These are phyloP conservation scores for Vaccinium corymbosum DNA, from an alignment of 148 eudicot species.

Conservation along the genomic window DNA sequence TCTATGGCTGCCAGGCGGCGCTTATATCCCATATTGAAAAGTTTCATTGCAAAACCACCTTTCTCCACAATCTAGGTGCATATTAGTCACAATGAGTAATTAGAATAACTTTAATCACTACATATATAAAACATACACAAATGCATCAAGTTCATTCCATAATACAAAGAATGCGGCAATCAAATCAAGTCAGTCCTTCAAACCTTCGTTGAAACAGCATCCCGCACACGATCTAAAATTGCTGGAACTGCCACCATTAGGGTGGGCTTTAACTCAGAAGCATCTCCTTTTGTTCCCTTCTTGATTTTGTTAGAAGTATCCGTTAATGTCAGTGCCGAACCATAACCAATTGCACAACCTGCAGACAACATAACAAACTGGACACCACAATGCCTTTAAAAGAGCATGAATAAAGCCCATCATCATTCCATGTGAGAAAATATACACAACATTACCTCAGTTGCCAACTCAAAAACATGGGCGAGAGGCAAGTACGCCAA, in stretches of 20 bases:
- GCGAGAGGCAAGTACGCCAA: constrained; percentile 93
- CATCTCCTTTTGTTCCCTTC: constrained; percentile 96
- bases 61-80: constrained; percentile 68
- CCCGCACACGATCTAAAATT: constrained; percentile 89
- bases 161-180: background rate
- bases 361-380: constrained; percentile 85
- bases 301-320: constrained; percentile 90
- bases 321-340: constrained; percentile 78
- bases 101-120: background rate
- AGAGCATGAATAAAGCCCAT: constrained; percentile 6
- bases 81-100: constrained; percentile 3
- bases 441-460: constrained; percentile 57
- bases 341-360: constrained; percentile 83
- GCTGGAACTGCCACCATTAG: constrained; percentile 97
- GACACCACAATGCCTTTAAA: constrained; percentile 21
- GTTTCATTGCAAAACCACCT: constrained; percentile 62
- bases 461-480: constrained; percentile 91
- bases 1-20: constrained; percentile 80
- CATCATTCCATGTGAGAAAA: background rate
- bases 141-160: background rate
- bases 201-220: constrained; percentile 88
- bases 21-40: constrained; percentile 64
- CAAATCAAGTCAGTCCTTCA: constrained; percentile 6
- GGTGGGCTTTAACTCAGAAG: constrained; percentile 73
- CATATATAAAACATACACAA: background rate